A percentile compares a stretch with the other conserved stretches of the same genome.
Evolutionary conservation across 1,284 basidiomycete species (phyloP).

Genomic region (Trametes hirsuta): DNA sequence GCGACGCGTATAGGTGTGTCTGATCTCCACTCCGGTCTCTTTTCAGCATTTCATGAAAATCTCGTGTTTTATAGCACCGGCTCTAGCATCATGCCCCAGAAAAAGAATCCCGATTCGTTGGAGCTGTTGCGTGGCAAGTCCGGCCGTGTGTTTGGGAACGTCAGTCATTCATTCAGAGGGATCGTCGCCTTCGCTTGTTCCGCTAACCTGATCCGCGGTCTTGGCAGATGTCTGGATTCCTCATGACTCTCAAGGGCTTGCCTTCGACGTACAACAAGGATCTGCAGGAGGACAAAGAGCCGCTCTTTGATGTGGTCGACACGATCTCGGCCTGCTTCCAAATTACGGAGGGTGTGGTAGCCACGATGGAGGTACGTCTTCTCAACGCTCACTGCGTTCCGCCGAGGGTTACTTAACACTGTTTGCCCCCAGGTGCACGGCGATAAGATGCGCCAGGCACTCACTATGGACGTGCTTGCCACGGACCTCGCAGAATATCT

Average conservation of each 20-base stretch:
- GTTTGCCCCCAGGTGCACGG: constrained; percentile 70
- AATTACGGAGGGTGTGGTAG: constrained; percentile 94
- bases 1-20: constrained; percentile 92
- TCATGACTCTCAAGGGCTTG: constrained; percentile 97
- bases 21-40: not conserved
- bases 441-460: constrained; percentile 86
- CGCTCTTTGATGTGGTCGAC: constrained; percentile 93
- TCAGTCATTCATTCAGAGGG: constrained; percentile 39
- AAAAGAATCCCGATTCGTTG: constrained; percentile 98
- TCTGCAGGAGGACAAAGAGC: constrained; percentile 98
- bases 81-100: constrained; percentile 99
- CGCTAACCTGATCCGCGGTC: constrained; percentile 4
- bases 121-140: constrained; percentile 95
- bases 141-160: constrained; percentile 93
- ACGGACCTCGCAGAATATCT: constrained; percentile 98
- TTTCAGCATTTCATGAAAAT: constrained; percentile 1
- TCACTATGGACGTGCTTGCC: constrained; percentile 97
- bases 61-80: constrained; percentile 70
- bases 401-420: not conserved
- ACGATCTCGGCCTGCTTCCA: constrained; percentile 89
- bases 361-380: constrained; percentile 79
- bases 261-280: constrained; percentile 99
- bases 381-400: not conserved
- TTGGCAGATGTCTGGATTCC: constrained; percentile 91
- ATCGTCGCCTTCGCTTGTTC: not conserved